Evolutionary conservation across 805 yeast species (phyloP).

Genomic region (Jamesozyma spencerorum): DNA sequence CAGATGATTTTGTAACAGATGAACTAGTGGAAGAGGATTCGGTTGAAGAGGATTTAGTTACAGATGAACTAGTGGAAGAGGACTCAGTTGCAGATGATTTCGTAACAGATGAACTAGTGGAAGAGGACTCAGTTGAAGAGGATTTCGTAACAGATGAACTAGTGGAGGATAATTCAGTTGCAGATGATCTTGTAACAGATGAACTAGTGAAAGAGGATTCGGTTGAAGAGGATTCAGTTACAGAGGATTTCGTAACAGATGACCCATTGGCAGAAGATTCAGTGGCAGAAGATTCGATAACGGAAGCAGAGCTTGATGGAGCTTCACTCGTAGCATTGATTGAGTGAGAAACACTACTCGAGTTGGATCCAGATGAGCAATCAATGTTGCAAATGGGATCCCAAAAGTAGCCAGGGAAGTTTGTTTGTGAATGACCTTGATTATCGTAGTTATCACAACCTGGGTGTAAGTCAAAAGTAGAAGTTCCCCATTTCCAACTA

Average conservation of each 20-base stretch:
- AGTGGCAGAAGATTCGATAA: neutral
- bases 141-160: too few species aligned
- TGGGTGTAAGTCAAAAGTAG: conserved; percentile 12
- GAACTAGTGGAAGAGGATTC: too few species aligned
- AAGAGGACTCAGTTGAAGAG: too few species aligned
- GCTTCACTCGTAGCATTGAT: too few species aligned
- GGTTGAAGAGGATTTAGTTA: too few species aligned
- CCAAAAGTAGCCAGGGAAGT: conserved; percentile 18
- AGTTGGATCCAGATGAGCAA: neutral
- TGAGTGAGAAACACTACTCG: too few species aligned
- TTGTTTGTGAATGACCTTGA: conserved; percentile 15
- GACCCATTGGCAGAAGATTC: neutral
- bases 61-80: too few species aligned
- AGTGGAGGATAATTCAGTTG: too few species aligned
- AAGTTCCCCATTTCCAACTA: conserved; percentile 16
- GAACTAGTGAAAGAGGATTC: neutral
- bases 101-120: too few species aligned
- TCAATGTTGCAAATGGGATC: neutral
- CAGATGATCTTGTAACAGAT: too few species aligned
- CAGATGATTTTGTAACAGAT: too few species aligned
- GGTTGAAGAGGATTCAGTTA: neutral
- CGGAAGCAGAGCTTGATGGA: neutral
- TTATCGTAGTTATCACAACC: conserved; percentile 15
- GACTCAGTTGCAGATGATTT: too few species aligned
- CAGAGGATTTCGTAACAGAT: neutral